Evolutionary conservation across 2,329 filamentous ascomycete genomes (phyloP), one percentile per base, ranked within the genome.

Genomic region (Aspergillus glaucus): DNA sequence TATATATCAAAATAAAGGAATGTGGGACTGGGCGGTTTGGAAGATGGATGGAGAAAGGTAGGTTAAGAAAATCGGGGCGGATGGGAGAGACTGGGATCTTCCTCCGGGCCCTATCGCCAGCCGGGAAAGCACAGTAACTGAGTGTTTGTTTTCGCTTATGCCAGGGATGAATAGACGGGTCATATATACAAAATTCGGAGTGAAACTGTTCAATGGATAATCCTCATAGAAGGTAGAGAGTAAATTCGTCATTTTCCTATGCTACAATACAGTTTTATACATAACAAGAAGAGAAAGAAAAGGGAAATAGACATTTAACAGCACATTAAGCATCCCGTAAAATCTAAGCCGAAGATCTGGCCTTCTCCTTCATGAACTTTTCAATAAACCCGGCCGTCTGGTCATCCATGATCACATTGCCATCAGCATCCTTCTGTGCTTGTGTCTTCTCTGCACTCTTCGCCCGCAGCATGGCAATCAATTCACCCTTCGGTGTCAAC

Each of bases 401-500:
- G 37, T 56, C 41, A 40, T 64, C 58, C 55, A 72, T 60, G 47
- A 60, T 60, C 47, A 61, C 53, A 48, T 71, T 70, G 5, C 69
- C 68, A 48, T 68, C 60, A 43, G 66, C 62, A 49, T 72, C 69
- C 47, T 62, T 59, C 30, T 50, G 60, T 6, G 53, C 62, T 50
- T 69, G 62, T 44, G 61, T 61, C 47, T 65, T 66, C 51, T 67
- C 66, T 44, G 54, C 51, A 50, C 61, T 68, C 57, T 69, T 65
- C 48, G 67, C 64, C 47, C 62, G 56, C 49, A 67, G 62, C 52
- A 64, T 60, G n/a, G 60, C 63, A 44, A 60, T 51, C 50, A 70
- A 58, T 57, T 77, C 72, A 49, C 73, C 70, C 55, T 70, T 56
- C 9, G 77, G 77, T 45, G 75, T 78, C 52, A 74, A 62, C 64